A percentile compares a stretch with the other conserved stretches of the same genome.
Evolutionary conservation across 2,329 filamentous ascomycete genomes (phyloP).

Genomic region (Fusarium albosuccineum): DNA sequence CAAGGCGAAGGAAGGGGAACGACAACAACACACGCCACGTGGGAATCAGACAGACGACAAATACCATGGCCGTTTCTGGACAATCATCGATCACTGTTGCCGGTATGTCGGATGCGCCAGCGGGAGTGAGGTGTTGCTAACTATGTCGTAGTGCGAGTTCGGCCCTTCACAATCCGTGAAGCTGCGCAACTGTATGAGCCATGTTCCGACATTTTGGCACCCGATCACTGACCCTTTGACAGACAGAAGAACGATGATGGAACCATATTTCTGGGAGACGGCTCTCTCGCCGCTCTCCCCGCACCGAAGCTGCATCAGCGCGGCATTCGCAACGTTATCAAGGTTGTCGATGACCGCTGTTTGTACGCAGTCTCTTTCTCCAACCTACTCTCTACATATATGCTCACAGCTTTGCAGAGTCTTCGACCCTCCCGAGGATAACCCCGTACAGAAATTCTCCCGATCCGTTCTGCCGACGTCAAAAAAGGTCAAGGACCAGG

Average conservation of each 20-base stretch:
- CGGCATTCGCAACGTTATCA: slow-evolving; percentile 91
- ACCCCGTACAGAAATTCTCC: slow-evolving; percentile 88
- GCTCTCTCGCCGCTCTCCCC: slow-evolving; percentile 88
- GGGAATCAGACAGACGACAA: background rate
- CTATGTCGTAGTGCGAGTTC: slow-evolving; percentile 69
- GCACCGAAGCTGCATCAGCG: slow-evolving; percentile 87
- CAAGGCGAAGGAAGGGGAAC: slow-evolving; percentile 18
- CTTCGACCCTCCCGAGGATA: slow-evolving; percentile 97
- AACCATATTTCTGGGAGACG: slow-evolving; percentile 94
- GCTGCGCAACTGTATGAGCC: slow-evolving; percentile 83
- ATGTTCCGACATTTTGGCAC: background rate
- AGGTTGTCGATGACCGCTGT: slow-evolving; percentile 95
- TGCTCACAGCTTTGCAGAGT: slow-evolving; percentile 71
- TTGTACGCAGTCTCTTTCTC: slow-evolving; percentile 72
- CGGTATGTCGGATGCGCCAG: slow-evolving; percentile 54
- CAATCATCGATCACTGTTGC: slow-evolving; percentile 71
- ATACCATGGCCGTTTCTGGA: slow-evolving; percentile 45
- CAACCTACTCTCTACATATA: too few relatives aligned
- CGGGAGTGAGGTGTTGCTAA: slow-evolving; percentile 43
- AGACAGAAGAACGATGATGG: slow-evolving; percentile 82
- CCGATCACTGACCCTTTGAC: slow-evolving; percentile 26
- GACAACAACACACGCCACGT: background rate
- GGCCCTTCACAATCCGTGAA: slow-evolving; percentile 87
- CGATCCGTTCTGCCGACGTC: slow-evolving; percentile 84
- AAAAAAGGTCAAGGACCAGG: slow-evolving; percentile 96